Percentiles rank a stretch among this genome's conserved stretches.
phyloP scores from a whole-genome alignment of 2,329 filamentous ascomycete genomes.

The Pseudogymnoascus sp. region DNA sequence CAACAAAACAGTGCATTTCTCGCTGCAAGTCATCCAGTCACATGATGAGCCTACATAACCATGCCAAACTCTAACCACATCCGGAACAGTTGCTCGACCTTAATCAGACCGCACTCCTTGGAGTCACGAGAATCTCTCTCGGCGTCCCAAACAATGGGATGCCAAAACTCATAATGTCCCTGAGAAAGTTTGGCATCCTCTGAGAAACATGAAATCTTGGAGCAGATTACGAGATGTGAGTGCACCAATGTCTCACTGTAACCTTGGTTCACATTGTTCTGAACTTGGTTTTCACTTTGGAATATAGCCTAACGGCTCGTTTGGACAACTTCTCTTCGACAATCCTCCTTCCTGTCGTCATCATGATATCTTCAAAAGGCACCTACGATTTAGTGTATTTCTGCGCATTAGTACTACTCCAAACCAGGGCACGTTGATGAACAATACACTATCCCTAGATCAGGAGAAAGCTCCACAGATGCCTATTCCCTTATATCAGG shows the following conservation, averaged over 20 bases:
- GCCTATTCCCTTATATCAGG: conserved; percentile 8
- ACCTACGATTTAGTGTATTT: not conserved
- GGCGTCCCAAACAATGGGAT: not conserved
- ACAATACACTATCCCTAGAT: not conserved
- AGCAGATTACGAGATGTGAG: conserved; percentile 1
- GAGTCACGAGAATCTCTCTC: not conserved
- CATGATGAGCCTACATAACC: not conserved
- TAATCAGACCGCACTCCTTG: conserved; percentile 1
- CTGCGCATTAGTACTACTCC: not conserved
- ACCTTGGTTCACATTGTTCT: not conserved
- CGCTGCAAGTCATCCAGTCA: not conserved
- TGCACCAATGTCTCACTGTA: not conserved
- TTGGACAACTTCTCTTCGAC: not conserved
- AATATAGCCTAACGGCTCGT: not conserved
- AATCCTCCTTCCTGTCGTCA: not conserved
- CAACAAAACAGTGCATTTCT: not conserved
- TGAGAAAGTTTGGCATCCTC: not conserved
- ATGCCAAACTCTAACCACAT: not conserved
- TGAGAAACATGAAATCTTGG: not conserved
- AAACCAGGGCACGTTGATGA: not conserved
- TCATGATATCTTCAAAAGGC: not conserved
- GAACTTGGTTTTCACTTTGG: not conserved
- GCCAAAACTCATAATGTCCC: not conserved
- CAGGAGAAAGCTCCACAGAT: conserved; percentile 8
- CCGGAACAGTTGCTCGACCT: not conserved